Conservation (phyloP, 257 asterid species). For the Jacaranda copaia region DNA sequence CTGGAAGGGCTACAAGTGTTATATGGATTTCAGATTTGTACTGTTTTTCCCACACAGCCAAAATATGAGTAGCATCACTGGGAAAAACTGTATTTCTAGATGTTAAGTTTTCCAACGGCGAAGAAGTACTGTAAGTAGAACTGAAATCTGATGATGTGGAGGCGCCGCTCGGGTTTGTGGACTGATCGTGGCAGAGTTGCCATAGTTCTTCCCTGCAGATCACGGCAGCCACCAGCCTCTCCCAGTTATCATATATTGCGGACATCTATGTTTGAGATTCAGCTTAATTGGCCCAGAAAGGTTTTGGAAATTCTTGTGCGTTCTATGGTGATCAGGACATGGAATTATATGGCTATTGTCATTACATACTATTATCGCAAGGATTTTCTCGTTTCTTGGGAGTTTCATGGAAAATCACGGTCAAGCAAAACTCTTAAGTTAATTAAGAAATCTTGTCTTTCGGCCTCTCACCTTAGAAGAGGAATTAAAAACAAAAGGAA, state of each 20-base stretch:
- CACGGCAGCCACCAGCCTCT: constrained; percentile 13
- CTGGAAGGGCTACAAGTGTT: neutral
- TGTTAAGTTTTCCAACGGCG: neutral
- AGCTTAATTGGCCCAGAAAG: neutral
- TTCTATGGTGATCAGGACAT: neutral
- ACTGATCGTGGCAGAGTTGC: neutral
- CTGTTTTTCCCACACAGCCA: constrained; percentile 2
- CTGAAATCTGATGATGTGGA: neutral
- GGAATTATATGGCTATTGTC: neutral
- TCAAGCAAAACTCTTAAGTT: too few relatives aligned
- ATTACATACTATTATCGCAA: neutral
- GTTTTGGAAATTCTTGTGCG: neutral
- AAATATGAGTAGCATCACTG: neutral
- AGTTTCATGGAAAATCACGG: neutral
- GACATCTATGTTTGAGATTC: constrained; percentile 11
- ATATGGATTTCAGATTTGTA: neutral
- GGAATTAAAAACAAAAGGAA: too few relatives aligned
- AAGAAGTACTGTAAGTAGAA: neutral
- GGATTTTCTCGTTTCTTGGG: neutral
- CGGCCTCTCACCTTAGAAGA: too few relatives aligned
- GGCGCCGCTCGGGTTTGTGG: neutral
- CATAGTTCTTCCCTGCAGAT: neutral
- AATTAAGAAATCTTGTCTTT: too few relatives aligned
- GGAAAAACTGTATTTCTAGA: neutral
- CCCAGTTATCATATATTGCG: constrained; percentile 18